Evolutionary conservation across 495 filamentous ascomycete genomes (phyloP).

Genomic region (Apiosordaria backusii): DNA sequence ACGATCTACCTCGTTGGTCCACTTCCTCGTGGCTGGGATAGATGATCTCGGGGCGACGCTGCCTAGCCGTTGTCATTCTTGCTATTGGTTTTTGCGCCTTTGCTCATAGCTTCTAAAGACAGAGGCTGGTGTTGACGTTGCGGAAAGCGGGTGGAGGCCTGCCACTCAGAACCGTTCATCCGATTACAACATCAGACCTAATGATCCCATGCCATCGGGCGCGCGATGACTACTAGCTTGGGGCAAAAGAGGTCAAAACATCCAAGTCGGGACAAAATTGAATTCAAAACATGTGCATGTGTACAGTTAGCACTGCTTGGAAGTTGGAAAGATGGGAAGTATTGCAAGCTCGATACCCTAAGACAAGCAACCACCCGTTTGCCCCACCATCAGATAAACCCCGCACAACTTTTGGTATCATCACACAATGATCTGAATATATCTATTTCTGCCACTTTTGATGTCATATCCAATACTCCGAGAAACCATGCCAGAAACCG

Average conservation of each 20-base stretch:
- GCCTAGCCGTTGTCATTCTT: background rate
- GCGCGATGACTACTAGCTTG: background rate
- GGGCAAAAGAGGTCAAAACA: background rate
- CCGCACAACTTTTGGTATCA: background rate
- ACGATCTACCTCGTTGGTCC: background rate
- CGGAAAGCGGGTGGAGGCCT: background rate
- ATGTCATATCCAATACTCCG: background rate
- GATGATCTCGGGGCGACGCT: background rate
- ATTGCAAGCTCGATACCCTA: too few relatives aligned
- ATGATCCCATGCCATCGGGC: background rate
- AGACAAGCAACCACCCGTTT: background rate
- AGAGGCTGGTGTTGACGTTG: background rate
- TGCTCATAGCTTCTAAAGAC: background rate
- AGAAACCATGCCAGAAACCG: background rate
- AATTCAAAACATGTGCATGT: background rate
- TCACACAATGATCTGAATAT: background rate
- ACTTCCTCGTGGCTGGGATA: background rate
- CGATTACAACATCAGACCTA: background rate
- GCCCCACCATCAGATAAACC: background rate
- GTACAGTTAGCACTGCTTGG: background rate
- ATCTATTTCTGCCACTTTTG: background rate
- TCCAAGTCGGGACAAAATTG: background rate
- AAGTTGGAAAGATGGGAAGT: background rate
- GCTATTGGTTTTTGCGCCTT: background rate
- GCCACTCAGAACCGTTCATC: slow-evolving; percentile 1